Evolutionary conservation across 306 rosid species (phyloP).

Genomic region (Styphnolobium japonicum): DNA sequence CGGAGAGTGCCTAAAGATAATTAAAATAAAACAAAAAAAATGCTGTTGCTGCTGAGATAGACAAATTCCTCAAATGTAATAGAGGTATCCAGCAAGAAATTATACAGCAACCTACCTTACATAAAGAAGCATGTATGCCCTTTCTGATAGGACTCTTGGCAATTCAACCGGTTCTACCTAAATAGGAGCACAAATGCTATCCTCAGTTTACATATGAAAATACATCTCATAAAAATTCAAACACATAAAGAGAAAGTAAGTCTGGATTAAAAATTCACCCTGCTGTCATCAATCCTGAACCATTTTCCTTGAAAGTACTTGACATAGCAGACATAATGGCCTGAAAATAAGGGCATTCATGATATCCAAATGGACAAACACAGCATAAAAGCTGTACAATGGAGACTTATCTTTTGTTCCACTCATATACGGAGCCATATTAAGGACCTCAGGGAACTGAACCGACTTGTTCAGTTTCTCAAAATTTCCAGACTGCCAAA

Average conservation of each 20-base stretch:
- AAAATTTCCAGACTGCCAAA: constrained; percentile 66
- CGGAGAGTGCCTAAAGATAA: constrained; percentile 49
- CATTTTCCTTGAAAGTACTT: constrained; percentile 60
- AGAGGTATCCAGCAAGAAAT: background rate
- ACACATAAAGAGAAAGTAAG: background rate
- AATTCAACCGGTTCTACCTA: constrained; percentile 74
- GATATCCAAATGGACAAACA: constrained; percentile 78
- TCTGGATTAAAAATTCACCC: constrained; percentile 37
- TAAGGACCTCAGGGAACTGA: constrained; percentile 60
- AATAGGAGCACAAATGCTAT: constrained; percentile 25
- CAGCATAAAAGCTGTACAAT: constrained; percentile 65
- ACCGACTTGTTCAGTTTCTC: constrained; percentile 69
- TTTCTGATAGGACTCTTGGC: constrained; percentile 62
- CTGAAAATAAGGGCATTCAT: constrained; percentile 67
- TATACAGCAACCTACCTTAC: constrained; percentile 46
- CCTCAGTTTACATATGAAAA: constrained; percentile 19
- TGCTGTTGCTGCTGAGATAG: constrained; percentile 10
- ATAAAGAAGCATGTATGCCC: constrained; percentile 84
- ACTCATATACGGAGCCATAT: constrained; percentile 71
- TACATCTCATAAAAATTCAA: background rate
- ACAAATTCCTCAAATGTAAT: background rate
- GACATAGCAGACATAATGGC: constrained; percentile 80
- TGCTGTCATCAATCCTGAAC: constrained; percentile 74
- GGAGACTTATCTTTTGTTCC: constrained; percentile 54
- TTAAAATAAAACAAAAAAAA: constrained; percentile 2